Evolutionary conservation across 768 basidiomycete species (phyloP).

Genomic region (Boletus insuetus): DNA sequence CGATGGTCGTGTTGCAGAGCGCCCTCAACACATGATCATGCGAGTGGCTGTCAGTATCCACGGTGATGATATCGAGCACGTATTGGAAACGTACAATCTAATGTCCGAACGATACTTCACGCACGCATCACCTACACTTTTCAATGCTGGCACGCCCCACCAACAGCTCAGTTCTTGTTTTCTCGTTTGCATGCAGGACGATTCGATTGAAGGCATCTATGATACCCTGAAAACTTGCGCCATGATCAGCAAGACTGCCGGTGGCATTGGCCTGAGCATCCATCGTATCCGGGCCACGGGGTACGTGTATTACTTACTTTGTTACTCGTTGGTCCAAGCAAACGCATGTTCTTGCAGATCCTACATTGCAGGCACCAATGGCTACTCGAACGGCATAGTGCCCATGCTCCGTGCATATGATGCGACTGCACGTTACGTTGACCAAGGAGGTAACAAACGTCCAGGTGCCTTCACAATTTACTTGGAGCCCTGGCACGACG

Average conservation of each 20-base stretch:
- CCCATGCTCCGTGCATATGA: slow-evolving; percentile 99
- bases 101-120: slow-evolving; percentile 99
- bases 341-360: slow-evolving; percentile 49
- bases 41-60: slow-evolving; percentile 98
- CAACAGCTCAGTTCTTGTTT: slow-evolving; percentile 97
- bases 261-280: slow-evolving; percentile 94
- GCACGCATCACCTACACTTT: slow-evolving; percentile 95
- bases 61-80: slow-evolving; percentile 82
- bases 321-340: neutral
- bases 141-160: slow-evolving; percentile 96
- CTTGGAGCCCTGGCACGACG: slow-evolving; percentile 98
- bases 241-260: slow-evolving; percentile 99
- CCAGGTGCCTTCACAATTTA: slow-evolving; percentile 99
- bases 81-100: slow-evolving; percentile 88
- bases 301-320: slow-evolving; percentile 40
- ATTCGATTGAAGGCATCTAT: slow-evolving; percentile 98
- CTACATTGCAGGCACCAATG: slow-evolving; percentile 98
- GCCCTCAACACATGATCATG: slow-evolving; percentile 99
- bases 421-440: slow-evolving; percentile 97
- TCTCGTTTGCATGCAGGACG: slow-evolving; percentile 97
- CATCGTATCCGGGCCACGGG: slow-evolving; percentile 96
- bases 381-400: slow-evolving; percentile 98
- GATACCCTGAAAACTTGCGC: slow-evolving; percentile 98
- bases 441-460: slow-evolving; percentile 98
- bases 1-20: slow-evolving; percentile 91